phyloP scores from a whole-genome alignment of 352 stramenopile genomes.

The Globisporangium takayamanum region DNA sequence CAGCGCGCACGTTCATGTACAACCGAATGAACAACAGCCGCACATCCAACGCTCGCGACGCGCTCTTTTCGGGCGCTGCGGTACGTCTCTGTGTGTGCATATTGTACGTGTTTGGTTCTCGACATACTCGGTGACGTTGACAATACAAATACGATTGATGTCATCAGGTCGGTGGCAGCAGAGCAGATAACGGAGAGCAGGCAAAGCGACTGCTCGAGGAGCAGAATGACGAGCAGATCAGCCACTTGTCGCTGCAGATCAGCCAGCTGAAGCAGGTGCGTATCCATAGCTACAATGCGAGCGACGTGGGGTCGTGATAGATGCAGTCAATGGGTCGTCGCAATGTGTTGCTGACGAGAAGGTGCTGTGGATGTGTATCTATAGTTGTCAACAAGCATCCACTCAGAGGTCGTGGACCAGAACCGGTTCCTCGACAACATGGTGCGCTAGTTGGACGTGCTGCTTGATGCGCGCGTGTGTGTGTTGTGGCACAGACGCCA shows the following conservation, averaged over 20 bases:
- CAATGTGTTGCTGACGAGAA: not conserved
- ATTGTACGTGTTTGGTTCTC: not conserved
- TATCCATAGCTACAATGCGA: not conserved
- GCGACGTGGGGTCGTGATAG: not conserved
- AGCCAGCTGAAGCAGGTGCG: conserved; percentile 77
- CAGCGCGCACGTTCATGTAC: conserved; percentile 49
- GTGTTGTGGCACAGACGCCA: conserved; percentile 1
- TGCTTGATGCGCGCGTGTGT: not conserved
- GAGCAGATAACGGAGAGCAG: conserved; percentile 62
- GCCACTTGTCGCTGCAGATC: conserved; percentile 83
- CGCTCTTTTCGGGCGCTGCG: conserved; percentile 55
- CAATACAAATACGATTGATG: not conserved
- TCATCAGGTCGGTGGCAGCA: conserved; percentile 25
- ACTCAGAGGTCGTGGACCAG: conserved; percentile 73
- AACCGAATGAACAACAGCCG: conserved; percentile 68
- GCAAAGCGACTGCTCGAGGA: conserved; percentile 75
- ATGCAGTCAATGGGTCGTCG: too few relatives aligned
- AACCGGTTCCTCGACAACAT: conserved; percentile 80
- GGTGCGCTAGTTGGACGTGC: conserved; percentile 24
- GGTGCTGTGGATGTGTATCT: conserved; percentile 6
- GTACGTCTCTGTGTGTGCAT: conserved; percentile 18
- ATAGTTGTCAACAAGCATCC: conserved; percentile 73
- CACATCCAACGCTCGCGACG: conserved; percentile 41
- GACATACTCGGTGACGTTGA: not conserved
- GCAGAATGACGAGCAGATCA: conserved; percentile 87